These are phyloP conservation scores for Nigrograna mackinnonii DNA, from an alignment of 2,329 filamentous ascomycete species.

Conservation along the genomic window DNA sequence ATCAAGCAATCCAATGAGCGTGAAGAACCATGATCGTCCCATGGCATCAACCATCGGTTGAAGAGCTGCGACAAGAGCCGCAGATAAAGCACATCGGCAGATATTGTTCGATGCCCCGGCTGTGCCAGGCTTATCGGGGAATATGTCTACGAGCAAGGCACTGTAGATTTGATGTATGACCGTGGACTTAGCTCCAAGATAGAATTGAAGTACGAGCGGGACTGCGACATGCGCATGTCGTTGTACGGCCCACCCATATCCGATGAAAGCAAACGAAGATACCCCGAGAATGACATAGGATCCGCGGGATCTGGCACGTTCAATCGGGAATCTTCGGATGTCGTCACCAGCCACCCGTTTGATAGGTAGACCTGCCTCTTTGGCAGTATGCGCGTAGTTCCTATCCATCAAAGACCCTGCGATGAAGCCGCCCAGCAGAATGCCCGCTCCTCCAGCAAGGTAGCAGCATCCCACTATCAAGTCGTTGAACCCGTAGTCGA, in stretches of 20 bases:
- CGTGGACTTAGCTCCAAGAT: conserved; percentile 30
- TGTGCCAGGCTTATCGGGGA: conserved; percentile 25
- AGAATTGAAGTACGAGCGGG: conserved; percentile 20
- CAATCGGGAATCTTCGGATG: conserved; percentile 25
- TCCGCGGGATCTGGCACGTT: conserved; percentile 28
- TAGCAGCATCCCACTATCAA: no score
- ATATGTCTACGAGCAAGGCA: conserved; percentile 33
- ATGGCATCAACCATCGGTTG: conserved; percentile 22
- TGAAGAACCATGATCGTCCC: conserved; percentile 29
- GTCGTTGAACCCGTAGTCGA: no score
- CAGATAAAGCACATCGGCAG: conserved; percentile 26
- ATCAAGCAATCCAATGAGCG: no score
- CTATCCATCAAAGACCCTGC: no score
- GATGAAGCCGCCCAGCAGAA: no score
- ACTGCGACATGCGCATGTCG: conserved; percentile 23
- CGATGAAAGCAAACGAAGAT: conserved; percentile 28
- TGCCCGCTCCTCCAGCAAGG: no score
- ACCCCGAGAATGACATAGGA: conserved; percentile 28
- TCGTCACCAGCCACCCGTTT: conserved; percentile 13
- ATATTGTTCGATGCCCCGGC: conserved; percentile 31
- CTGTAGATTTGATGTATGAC: conserved; percentile 31
- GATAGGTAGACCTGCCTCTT: no score
- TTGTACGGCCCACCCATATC: conserved; percentile 29
- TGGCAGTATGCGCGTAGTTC: no score
- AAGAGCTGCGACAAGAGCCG: conserved; percentile 26